Conservation (phyloP, 768 basidiomycete genomes). For the Pilatotrama ljubarskyi region DNA sequence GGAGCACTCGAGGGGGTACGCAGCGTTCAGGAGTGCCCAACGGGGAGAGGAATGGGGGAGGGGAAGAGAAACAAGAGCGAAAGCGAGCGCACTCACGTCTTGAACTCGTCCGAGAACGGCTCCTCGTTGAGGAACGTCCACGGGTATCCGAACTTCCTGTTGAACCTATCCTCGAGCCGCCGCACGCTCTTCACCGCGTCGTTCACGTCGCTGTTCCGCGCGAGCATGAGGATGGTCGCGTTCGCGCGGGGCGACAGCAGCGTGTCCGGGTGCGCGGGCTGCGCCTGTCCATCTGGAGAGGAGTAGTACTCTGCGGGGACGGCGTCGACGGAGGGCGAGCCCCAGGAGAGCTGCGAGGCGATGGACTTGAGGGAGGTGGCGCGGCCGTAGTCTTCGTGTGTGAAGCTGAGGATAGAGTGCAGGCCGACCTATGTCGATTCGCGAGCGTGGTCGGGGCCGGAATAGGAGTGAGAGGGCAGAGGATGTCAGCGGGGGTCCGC, state of each 20-base stretch:
- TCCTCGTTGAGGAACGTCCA: slow-evolving; percentile 90
- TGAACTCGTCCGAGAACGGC: slow-evolving; percentile 76
- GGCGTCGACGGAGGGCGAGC: background rate
- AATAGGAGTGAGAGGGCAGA: background rate
- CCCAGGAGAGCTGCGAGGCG: slow-evolving; percentile 33
- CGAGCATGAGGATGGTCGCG: slow-evolving; percentile 49
- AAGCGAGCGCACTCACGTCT: slow-evolving; percentile 42
- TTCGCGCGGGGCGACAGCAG: slow-evolving; percentile 28
- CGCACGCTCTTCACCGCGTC: slow-evolving; percentile 64
- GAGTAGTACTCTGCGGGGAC: slow-evolving; percentile 7
- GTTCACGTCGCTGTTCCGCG: slow-evolving; percentile 63
- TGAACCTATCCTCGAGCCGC: slow-evolving; percentile 87
- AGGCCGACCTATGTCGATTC: slow-evolving; percentile 36
- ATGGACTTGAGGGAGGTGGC: slow-evolving; percentile 52
- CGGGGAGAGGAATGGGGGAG: background rate
- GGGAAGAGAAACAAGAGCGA: background rate
- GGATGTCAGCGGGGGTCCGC: background rate
- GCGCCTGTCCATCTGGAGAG: background rate
- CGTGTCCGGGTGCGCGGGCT: background rate
- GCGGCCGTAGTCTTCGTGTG: slow-evolving; percentile 63
- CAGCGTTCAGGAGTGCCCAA: too few relatives aligned
- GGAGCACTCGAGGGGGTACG: too few relatives aligned
- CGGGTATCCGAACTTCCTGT: slow-evolving; percentile 74
- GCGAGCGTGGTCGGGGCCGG: background rate
- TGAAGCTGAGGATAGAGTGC: slow-evolving; percentile 66